Conservation (phyloP, 192 early-diverging fungal genomes). For the Umbelopsis ramanniana region DNA sequence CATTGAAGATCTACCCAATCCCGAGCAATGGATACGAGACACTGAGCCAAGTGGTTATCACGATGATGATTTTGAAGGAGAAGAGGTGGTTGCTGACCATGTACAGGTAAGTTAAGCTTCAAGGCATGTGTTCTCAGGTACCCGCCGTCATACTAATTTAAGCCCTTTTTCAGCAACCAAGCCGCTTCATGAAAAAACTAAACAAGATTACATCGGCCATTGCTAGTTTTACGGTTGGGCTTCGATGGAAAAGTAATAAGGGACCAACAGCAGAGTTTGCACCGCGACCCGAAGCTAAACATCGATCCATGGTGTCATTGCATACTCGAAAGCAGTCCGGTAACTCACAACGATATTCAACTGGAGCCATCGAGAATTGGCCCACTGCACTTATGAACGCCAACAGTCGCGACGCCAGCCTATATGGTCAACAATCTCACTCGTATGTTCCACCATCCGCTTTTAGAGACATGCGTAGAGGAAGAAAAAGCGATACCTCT, state of each 20-base stretch:
- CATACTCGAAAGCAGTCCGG: background rate
- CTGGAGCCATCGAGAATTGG: slow-evolving; percentile 10
- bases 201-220: slow-evolving; percentile 6
- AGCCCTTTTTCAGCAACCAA: background rate
- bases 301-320: slow-evolving; percentile 14
- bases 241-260: background rate
- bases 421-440: background rate
- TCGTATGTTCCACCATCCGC: background rate
- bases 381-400: background rate
- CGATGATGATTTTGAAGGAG: slow-evolving; percentile 60
- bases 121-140: too few species aligned
- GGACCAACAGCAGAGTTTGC: background rate
- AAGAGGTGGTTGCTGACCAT: slow-evolving; percentile 72
- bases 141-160: background rate
- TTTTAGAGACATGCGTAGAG: background rate
- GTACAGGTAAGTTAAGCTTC: too few species aligned
- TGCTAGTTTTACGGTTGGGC: background rate
- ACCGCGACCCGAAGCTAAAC: background rate
- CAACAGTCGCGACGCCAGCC: background rate
- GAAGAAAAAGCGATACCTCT: background rate
- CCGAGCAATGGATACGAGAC: slow-evolving; percentile 74
- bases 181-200: slow-evolving; percentile 5
- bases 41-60: slow-evolving; percentile 76
- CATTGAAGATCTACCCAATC: slow-evolving; percentile 65
- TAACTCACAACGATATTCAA: background rate